Conservation (phyloP, 2,329 filamentous ascomycete genomes). For the Chalaropsis thielavioides region DNA sequence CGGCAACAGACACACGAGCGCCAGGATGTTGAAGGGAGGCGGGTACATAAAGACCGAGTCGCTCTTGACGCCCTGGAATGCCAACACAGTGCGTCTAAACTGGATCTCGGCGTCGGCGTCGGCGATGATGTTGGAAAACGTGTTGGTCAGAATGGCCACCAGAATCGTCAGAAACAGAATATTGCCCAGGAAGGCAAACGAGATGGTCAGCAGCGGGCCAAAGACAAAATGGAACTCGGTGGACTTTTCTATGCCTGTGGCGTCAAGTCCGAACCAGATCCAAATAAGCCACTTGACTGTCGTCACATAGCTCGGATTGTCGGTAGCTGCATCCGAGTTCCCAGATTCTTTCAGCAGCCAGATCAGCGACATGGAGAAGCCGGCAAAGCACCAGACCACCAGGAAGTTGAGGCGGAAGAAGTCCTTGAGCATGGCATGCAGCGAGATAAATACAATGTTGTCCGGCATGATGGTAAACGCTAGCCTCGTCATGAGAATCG, state of each 20-base stretch:
- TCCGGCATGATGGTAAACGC: conserved; percentile 62
- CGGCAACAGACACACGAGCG: conserved; percentile 47
- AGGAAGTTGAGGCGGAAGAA: conserved; percentile 53
- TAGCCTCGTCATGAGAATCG: conserved; percentile 53
- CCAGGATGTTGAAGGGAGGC: conserved; percentile 56
- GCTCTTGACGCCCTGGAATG: conserved; percentile 59
- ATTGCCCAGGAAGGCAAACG: conserved; percentile 60
- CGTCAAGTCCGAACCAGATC: conserved; percentile 68
- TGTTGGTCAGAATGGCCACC: conserved; percentile 59
- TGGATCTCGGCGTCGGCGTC: conserved; percentile 57
- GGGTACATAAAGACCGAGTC: conserved; percentile 57
- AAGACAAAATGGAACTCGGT: conserved; percentile 50
- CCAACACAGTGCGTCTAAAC: conserved; percentile 56
- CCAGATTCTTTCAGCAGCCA: conserved; percentile 38
- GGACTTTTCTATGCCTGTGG: conserved; percentile 36
- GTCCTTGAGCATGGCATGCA: conserved; percentile 61
- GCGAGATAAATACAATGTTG: conserved; percentile 60
- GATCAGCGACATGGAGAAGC: conserved; percentile 53
- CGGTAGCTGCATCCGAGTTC: conserved; percentile 20
- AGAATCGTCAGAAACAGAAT: conserved; percentile 61
- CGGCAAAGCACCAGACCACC: conserved; percentile 54
- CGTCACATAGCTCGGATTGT: conserved; percentile 32
- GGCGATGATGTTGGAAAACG: conserved; percentile 54
- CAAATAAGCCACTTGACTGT: conserved; percentile 66
- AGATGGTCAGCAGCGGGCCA: conserved; percentile 54